phyloP scores from a whole-genome alignment of 768 basidiomycete species.

The Mrakia frigida region DNA sequence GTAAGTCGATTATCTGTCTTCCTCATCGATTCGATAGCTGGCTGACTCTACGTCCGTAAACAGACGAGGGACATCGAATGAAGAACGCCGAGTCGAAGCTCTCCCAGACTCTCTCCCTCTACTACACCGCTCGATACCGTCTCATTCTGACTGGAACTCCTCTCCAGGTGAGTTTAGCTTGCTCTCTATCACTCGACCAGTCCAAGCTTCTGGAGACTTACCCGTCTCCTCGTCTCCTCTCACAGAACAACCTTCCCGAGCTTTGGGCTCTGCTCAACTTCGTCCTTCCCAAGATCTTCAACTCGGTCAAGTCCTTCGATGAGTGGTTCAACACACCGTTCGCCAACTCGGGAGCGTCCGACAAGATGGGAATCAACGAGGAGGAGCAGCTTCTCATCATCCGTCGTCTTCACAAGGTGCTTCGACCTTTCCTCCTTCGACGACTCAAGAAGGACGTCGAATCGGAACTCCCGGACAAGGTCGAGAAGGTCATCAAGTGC shows the following conservation, averaged over 20 bases:
- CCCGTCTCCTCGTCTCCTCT: not conserved
- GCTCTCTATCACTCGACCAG: conserved; percentile 2
- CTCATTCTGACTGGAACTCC: conserved; percentile 94
- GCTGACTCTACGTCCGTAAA: not conserved
- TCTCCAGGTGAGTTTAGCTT: conserved; percentile 52
- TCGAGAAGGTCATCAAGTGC: conserved; percentile 95
- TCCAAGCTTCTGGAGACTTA: not conserved
- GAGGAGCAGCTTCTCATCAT: conserved; percentile 98
- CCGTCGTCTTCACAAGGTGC: conserved; percentile 89
- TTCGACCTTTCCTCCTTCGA: conserved; percentile 87
- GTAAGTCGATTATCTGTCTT: not conserved
- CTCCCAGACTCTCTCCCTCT: conserved; percentile 79
- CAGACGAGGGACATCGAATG: conserved; percentile 94
- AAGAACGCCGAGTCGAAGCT: conserved; percentile 91
- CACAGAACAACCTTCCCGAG: conserved; percentile 45
- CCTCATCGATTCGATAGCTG: not conserved
- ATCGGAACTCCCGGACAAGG: conserved; percentile 90
- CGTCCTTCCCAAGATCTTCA: conserved; percentile 83
- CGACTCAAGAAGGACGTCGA: conserved; percentile 95
- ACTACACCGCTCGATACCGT: conserved; percentile 86
- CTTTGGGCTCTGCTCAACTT: conserved; percentile 50
- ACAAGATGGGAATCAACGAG: conserved; percentile 99
- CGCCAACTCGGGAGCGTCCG: conserved; percentile 86
- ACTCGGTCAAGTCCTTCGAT: conserved; percentile 97
- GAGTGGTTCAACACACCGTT: conserved; percentile 99